A percentile compares a stretch with the other conserved stretches of the same genome.
phyloP scores from a whole-genome alignment of 768 basidiomycete genomes.

The Phaeolepiota aurea region DNA sequence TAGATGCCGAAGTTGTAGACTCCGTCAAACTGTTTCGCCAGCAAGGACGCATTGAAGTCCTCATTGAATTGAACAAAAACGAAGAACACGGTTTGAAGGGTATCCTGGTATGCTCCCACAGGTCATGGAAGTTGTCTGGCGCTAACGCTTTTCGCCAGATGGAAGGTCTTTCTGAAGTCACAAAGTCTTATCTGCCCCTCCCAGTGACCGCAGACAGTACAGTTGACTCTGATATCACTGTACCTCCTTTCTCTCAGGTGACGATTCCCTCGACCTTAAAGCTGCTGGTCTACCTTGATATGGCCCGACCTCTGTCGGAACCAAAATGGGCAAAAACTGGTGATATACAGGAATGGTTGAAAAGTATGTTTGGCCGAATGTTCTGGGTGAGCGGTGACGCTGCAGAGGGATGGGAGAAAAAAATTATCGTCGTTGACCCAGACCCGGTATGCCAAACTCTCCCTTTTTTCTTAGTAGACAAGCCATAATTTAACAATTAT shows the following conservation, averaged over 20 bases:
- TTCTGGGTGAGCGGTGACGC: constrained; percentile 81
- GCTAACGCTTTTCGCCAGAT: constrained; percentile 34
- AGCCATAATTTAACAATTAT: no score
- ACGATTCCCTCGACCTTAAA: constrained; percentile 46
- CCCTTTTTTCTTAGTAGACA: no score
- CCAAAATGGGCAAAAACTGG: constrained; percentile 97
- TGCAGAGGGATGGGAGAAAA: constrained; percentile 91
- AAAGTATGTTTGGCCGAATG: constrained; percentile 81
- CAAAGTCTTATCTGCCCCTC: constrained; percentile 62
- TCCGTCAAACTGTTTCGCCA: constrained; percentile 71
- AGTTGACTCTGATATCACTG: constrained; percentile 43
- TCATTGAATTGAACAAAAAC: constrained; percentile 50
- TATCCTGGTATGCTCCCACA: constrained; percentile 50
- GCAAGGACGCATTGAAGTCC: constrained; percentile 82
- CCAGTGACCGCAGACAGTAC: constrained; percentile 33
- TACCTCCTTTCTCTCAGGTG: constrained; percentile 65
- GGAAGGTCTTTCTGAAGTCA: constrained; percentile 63
- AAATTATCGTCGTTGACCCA: constrained; percentile 86
- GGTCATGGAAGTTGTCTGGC: constrained; percentile 3
- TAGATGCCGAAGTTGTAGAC: constrained; percentile 85
- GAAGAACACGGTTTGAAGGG: constrained; percentile 57
- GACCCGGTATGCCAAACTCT: constrained; percentile 66
- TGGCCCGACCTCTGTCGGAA: constrained; percentile 81
- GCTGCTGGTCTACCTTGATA: constrained; percentile 79
- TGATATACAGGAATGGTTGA: constrained; percentile 89